Evolutionary conservation across 2,329 filamentous ascomycete genomes (phyloP), one percentile per base, ranked within the genome.

Genomic region (Aspergillus sclerotialis): DNA sequence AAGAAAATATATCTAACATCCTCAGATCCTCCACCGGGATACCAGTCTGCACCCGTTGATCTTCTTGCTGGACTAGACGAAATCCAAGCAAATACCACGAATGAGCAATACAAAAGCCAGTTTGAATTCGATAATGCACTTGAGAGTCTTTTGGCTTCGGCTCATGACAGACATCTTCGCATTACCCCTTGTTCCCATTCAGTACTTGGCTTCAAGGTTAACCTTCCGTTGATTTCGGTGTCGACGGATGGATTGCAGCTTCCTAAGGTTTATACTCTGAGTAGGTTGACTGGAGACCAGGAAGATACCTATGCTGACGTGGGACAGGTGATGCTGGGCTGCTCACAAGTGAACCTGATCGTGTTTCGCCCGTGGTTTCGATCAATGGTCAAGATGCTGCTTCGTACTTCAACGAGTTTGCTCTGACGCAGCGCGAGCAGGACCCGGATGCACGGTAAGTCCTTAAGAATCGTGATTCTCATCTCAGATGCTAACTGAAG

Each of bases 161-260:
- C 75, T 3, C 77, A 83, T 44, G 80, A 85, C 49, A 77, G 78
- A 1, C 81, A 85, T 48, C 45, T 65, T 10, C 27, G 7, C 10
- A 50, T 54, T 15, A 30, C 44, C 5, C 42, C 55, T 11, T 58
- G 52, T 30, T 58, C 58, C 2, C 34, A 48, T n/a, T 37, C 38
- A 1, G 43, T 58, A 5, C 78, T 81, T 32, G 59, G 64, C 2
- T 78, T 70, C 48, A 23, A 33, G 4, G 37, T 46, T 14, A 38
- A 42, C 15, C 26, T 47, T 5, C 63, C 72, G 7, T 58, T 82
- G 1, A 74, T 81, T 0, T 81, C 78, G 0, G 67, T 81, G 6
- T 82, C 77, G 2, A 44, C 59, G 3, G 76, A 82, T 49, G 78
- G 78, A n/a, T 53, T 64, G 12, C 66, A 71, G 34, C 50, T 77